A percentile compares a stretch with the other conserved stretches of the same genome.
Evolutionary conservation across 805 yeast species (phyloP).

Genomic region (Candida silvicultrix): DNA sequence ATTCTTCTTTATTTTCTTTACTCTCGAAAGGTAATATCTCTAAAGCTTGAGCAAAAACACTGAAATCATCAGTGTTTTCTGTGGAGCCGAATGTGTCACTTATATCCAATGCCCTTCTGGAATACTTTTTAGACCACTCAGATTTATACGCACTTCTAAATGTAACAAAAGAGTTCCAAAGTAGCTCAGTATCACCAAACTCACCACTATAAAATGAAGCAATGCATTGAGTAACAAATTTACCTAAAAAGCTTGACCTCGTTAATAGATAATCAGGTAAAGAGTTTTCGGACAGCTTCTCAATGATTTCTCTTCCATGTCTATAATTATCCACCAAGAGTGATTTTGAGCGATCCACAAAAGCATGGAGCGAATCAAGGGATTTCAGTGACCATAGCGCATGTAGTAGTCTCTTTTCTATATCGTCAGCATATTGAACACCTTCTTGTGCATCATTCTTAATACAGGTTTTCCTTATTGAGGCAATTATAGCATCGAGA

Average conservation of each 20-base stretch:
- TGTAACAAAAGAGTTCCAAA: slow-evolving; percentile 36
- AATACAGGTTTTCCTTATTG: slow-evolving; percentile 15
- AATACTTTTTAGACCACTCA: slow-evolving; percentile 24
- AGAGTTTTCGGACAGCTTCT: slow-evolving; percentile 4
- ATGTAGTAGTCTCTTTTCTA: slow-evolving; percentile 27
- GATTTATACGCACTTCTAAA: slow-evolving; percentile 25
- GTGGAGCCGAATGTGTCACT: slow-evolving; percentile 11
- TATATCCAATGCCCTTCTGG: background rate
- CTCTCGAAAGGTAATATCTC: slow-evolving; percentile 4
- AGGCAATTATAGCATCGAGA: slow-evolving; percentile 23
- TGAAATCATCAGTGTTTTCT: slow-evolving; percentile 19
- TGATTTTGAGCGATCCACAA: slow-evolving; percentile 25
- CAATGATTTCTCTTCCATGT: slow-evolving; percentile 24
- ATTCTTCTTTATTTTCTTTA: slow-evolving; percentile 6
- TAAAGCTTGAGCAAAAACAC: slow-evolving; percentile 8
- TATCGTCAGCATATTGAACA: slow-evolving; percentile 17
- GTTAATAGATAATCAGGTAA: slow-evolving; percentile 25
- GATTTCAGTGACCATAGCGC: slow-evolving; percentile 42
- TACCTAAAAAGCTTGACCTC: slow-evolving; percentile 37
- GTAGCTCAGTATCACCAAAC: slow-evolving; percentile 37
- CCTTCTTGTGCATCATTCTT: slow-evolving; percentile 17
- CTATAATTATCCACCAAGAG: slow-evolving; percentile 29
- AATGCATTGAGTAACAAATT: slow-evolving; percentile 34
- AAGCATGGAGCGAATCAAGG: slow-evolving; percentile 40
- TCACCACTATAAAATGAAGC: slow-evolving; percentile 36